Evolutionary conservation across 805 yeast species (phyloP).

Genomic region (Candida hungchunana): DNA sequence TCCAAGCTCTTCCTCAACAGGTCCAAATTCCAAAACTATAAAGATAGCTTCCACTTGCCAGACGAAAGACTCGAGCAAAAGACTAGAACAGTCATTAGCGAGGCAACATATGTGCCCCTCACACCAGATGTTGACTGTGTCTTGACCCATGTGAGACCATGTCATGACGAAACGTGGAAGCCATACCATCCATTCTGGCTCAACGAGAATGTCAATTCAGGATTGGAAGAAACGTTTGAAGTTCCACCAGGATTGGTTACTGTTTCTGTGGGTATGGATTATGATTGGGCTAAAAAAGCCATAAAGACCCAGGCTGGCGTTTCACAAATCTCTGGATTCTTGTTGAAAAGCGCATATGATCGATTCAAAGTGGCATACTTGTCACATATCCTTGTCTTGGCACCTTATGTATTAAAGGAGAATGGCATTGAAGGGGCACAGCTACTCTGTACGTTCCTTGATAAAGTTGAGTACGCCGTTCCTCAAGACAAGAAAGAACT

Average conservation of each 20-base stretch:
- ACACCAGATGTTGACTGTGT: conserved; percentile 1
- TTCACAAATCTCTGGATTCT: conserved; percentile 1
- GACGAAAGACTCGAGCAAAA: not conserved
- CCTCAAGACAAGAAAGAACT: no score
- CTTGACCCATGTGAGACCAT: conserved; percentile 3
- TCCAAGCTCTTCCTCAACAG: conserved; percentile 6
- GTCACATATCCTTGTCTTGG: conserved; percentile 1
- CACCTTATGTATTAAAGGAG: conserved; percentile 2
- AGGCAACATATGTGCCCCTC: conserved; percentile 1
- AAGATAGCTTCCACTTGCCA: not conserved
- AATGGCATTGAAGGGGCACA: not conserved
- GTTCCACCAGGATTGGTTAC: conserved; percentile 2
- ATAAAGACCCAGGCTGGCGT: conserved; percentile 1
- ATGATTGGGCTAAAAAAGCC: conserved; percentile 3
- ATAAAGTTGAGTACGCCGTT: no score
- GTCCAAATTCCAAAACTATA: not conserved
- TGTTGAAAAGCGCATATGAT: conserved; percentile 6
- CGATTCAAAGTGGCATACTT: conserved; percentile 2
- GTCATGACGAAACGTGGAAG: conserved; percentile 1
- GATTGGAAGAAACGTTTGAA: conserved; percentile 1
- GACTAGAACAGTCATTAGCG: not conserved
- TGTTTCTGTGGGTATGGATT: conserved; percentile 1
- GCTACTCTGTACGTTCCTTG: no score
- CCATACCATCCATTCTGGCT: conserved; percentile 7
- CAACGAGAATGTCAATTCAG: not conserved